Evolutionary conservation across 306 rosid genomes (phyloP).

Genomic region (Casuarina equisetifolia): DNA sequence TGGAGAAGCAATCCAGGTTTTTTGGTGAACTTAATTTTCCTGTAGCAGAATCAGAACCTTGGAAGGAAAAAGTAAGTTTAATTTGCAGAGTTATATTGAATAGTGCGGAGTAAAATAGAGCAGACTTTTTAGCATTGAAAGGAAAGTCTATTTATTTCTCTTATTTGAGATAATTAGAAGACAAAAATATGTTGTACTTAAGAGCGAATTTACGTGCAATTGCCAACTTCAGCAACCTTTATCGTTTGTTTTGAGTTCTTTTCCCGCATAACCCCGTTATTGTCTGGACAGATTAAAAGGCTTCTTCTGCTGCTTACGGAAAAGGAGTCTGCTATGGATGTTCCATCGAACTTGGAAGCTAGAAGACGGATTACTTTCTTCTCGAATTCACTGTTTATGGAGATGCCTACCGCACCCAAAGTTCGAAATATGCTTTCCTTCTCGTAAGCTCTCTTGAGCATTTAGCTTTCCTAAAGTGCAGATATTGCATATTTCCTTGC

Average conservation of each 20-base stretch:
- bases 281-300: constrained; percentile 65
- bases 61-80: constrained; percentile 83
- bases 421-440: constrained; percentile 92
- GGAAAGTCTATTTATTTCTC: neutral
- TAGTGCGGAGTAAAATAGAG: neutral
- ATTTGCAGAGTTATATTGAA: neutral
- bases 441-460: constrained; percentile 61
- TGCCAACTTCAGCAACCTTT: neutral
- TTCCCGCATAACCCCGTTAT: constrained; percentile 27
- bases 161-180: neutral
- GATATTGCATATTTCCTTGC: constrained; percentile 7
- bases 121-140: neutral
- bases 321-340: constrained; percentile 98
- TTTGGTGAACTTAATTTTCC: constrained; percentile 71
- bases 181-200: neutral
- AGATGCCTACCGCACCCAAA: constrained; percentile 95
- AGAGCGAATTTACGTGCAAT: neutral
- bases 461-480: constrained; percentile 8
- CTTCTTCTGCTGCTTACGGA: constrained; percentile 88
- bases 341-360: constrained; percentile 95
- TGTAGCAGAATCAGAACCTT: constrained; percentile 65
- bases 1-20: constrained; percentile 60
- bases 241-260: neutral
- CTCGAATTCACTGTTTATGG: constrained; percentile 94
- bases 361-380: constrained; percentile 92